Percentiles rank a stretch among this genome's conserved stretches.
phyloP scores from a whole-genome alignment of 306 rosid genomes.

The Benincasa hispida region DNA sequence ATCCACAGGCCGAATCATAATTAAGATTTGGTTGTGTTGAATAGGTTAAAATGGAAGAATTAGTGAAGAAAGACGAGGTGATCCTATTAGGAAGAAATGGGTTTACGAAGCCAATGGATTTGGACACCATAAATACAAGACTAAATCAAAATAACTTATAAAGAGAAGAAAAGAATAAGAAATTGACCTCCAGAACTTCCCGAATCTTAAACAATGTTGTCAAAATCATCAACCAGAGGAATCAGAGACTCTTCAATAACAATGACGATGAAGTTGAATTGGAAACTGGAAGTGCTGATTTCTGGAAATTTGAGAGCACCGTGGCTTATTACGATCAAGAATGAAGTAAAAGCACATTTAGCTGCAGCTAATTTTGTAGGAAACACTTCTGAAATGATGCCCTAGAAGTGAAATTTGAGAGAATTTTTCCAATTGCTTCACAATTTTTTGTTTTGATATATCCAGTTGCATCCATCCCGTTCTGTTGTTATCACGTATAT shows the following conservation, averaged over 20 bases:
- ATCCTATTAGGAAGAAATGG: constrained; percentile 42
- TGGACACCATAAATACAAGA: not conserved
- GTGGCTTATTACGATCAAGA: constrained; percentile 63
- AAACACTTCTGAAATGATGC: too few species aligned
- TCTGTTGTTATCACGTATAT: too few species aligned
- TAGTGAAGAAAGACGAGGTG: constrained; percentile 22
- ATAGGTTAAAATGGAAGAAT: constrained; percentile 29
- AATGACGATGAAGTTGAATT: constrained; percentile 38
- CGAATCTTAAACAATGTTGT: constrained; percentile 54
- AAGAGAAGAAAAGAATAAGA: constrained; percentile 76
- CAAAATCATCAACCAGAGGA: constrained; percentile 61
- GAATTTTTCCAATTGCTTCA: too few species aligned
- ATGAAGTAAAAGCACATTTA: constrained; percentile 22
- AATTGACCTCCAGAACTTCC: constrained; percentile 49
- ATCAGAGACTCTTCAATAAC: constrained; percentile 41
- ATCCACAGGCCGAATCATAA: not conserved
- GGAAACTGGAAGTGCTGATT: constrained; percentile 40
- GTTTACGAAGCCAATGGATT: constrained; percentile 40
- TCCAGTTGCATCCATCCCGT: too few species aligned
- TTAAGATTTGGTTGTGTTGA: constrained; percentile 24
- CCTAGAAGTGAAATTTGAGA: too few species aligned
- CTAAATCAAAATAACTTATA: constrained; percentile 24
- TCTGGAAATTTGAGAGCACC: constrained; percentile 75
- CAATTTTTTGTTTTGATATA: too few species aligned
- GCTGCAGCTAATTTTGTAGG: too few species aligned